Evolutionary conservation across 2,329 filamentous ascomycete species (phyloP).

Genomic region (Colletotrichum endophyticum): DNA sequence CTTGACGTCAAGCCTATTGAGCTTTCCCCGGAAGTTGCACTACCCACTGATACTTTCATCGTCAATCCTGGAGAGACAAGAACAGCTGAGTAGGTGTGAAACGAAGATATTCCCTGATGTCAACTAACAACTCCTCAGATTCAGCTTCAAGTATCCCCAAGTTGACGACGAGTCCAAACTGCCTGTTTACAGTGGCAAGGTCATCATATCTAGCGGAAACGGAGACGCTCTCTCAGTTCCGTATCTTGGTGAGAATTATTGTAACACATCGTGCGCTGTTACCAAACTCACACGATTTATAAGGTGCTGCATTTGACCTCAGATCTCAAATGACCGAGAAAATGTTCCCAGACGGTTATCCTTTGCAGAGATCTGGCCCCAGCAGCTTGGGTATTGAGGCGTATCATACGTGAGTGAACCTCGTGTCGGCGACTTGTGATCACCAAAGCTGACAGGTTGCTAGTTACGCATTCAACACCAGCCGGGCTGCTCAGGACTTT

Average conservation of each 20-base stretch:
- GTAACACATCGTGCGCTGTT: background rate
- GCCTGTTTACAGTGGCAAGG: constrained; percentile 38
- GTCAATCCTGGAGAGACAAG: constrained; percentile 11
- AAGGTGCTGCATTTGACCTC: constrained; percentile 16
- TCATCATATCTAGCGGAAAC: constrained; percentile 32
- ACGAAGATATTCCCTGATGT: background rate
- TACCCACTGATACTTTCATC: background rate
- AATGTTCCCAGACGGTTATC: constrained; percentile 7
- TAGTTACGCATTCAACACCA: constrained; percentile 18
- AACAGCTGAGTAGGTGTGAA: background rate
- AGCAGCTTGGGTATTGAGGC: background rate
- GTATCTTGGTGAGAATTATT: constrained; percentile 29
- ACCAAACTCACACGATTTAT: no score
- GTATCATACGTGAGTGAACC: background rate
- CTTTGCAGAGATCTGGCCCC: constrained; percentile 1
- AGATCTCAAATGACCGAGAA: constrained; percentile 1
- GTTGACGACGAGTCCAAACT: constrained; percentile 30
- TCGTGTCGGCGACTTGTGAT: background rate
- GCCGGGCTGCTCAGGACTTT: constrained; percentile 22
- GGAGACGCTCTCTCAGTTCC: constrained; percentile 36
- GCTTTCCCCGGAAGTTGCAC: background rate
- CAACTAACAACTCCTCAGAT: constrained; percentile 3
- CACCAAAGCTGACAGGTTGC: background rate
- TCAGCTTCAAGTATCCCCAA: constrained; percentile 30
- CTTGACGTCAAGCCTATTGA: constrained; percentile 2